Evolutionary conservation across 2,329 filamentous ascomycete genomes (phyloP), one percentile per base, ranked within the genome.

Genomic region (Venturia carpophila): DNA sequence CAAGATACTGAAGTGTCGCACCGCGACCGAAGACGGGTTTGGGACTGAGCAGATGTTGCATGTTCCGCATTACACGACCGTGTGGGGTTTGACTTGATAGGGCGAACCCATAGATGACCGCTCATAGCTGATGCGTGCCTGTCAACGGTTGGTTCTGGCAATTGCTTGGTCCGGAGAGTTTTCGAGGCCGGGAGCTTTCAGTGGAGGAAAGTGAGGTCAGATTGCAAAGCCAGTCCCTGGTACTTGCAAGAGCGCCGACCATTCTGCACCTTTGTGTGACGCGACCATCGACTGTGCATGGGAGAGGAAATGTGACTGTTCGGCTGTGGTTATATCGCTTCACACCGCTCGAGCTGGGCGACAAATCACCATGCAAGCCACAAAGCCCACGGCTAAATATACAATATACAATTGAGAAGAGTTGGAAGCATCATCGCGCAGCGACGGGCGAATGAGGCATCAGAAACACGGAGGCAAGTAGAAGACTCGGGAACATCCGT

Each of bases 131-230:
- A 47, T 55, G 49, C 5, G 27, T 34, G 19, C 3, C 17, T 13
- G 24, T 15, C 24, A 21, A 34, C 30, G 49, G 17, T 56, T 15
- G 49, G 2, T 34, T 15, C 52, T 58, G 52, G 13, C 19, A 15
- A 13, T 58, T 58, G 52, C 52, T 58, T 58, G 52, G 52, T 34
- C 37, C 52, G 52, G 52, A 58, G 30, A 37, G 19, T 58, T 58
- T 58, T 58, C 19, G 30, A 58, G 52, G 24, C 17, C 30, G 49
- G 30, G 49, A 27, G 13, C 30, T 3, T 34, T 34, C 3, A 34
- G 30, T 3, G 30, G 30, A 55, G 24, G 49, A 55, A 24, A 55
- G 30, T 47, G 24, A 7, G 49, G 24, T 55, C 49, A 55, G 49
- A 55, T 19, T 41, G 15, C 10, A 41, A 41, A 15, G 27, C 52